Percentiles rank a stretch among this genome's conserved stretches.
Evolutionary conservation across 2,329 filamentous ascomycete species (phyloP).

Genomic region (Blastomyces parvus): DNA sequence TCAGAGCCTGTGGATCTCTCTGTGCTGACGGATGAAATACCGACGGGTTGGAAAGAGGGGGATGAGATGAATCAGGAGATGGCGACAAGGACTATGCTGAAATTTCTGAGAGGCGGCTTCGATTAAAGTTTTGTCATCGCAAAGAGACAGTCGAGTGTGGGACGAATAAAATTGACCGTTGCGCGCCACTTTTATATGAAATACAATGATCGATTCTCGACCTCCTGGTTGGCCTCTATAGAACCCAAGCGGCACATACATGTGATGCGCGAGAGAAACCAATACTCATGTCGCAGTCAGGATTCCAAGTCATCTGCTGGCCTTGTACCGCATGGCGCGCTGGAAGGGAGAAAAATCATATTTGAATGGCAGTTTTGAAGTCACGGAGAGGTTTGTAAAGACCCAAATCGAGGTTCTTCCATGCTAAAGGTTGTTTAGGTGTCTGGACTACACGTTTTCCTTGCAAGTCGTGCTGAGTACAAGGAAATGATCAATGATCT

Average conservation of each 20-base stretch:
- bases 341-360: slow-evolving; percentile 36
- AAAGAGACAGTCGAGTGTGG: background rate
- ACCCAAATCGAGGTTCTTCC: background rate
- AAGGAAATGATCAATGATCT: background rate
- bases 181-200: no score
- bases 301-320: no score
- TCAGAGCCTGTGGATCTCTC: slow-evolving; percentile 1
- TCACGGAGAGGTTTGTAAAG: slow-evolving; percentile 52
- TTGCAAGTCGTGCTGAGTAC: background rate
- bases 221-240: background rate
- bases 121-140: background rate
- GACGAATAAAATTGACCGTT: no score
- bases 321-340: slow-evolving; percentile 57
- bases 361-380: slow-evolving; percentile 41
- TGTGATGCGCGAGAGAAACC: no score
- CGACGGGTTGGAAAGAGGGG: slow-evolving; percentile 2
- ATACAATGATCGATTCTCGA: background rate
- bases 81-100: slow-evolving; percentile 1
- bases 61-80: slow-evolving; percentile 6
- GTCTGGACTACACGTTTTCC: background rate
- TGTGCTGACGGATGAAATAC: slow-evolving; percentile 2
- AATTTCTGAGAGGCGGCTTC: slow-evolving; percentile 1
- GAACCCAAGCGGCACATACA: background rate
- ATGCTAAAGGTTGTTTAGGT: background rate
- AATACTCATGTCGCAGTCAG: no score